These are phyloP conservation scores for Xylaria hypoxylon DNA, from an alignment of 2,329 filamentous ascomycete genomes.

Conservation along the genomic window DNA sequence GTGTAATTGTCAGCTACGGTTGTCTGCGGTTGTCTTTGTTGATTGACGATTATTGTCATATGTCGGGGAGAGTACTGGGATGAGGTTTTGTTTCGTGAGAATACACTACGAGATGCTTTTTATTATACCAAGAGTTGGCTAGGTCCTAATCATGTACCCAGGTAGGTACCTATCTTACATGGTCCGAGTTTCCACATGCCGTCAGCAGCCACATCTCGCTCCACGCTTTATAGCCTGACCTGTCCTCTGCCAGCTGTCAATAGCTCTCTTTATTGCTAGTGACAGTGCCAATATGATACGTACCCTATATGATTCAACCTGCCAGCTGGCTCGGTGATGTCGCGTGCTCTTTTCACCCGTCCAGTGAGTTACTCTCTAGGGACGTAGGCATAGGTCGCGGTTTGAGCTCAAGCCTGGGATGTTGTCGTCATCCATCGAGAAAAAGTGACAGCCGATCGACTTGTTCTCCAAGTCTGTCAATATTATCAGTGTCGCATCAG, in stretches of 20 bases:
- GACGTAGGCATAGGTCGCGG: not conserved
- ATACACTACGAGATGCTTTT: too few relatives aligned
- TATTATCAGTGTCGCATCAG: not conserved
- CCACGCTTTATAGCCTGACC: not conserved
- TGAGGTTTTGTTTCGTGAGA: too few relatives aligned
- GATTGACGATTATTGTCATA: not conserved
- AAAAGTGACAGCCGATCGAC: conserved; percentile 15
- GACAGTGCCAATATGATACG: not conserved
- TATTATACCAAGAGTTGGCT: not conserved
- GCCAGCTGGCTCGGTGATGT: conserved; percentile 21
- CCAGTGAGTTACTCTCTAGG: too few relatives aligned
- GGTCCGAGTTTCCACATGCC: conserved; percentile 18
- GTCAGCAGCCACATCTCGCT: not conserved
- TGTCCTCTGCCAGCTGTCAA: conserved; percentile 4
- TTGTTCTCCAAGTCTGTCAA: not conserved
- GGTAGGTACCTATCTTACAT: not conserved
- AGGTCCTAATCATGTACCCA: not conserved
- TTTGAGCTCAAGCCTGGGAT: conserved; percentile 2
- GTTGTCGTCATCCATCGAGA: conserved; percentile 11
- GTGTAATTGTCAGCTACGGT: not conserved
- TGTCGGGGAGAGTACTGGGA: too few relatives aligned
- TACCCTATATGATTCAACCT: not conserved
- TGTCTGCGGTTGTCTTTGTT: too few relatives aligned
- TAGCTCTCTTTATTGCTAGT: not conserved
- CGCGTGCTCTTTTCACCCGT: conserved; percentile 24